A percentile compares a stretch with the other conserved stretches of the same genome.
These are phyloP conservation scores for Triticum urartu DNA, from an alignment of 176 grass and related monocot species.

Conservation along the genomic window DNA sequence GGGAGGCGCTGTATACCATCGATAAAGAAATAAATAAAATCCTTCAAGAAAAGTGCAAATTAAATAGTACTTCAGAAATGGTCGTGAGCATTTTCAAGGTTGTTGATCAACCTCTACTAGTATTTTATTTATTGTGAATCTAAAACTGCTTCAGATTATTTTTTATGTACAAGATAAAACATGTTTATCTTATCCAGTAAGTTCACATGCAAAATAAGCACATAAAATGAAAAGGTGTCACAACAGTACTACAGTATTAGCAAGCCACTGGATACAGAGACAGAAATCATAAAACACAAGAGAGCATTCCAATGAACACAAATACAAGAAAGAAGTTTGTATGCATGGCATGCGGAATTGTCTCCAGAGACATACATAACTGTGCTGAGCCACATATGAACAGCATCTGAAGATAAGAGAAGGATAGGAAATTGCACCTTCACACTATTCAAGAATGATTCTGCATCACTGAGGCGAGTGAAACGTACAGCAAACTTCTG, in stretches of 20 bases:
- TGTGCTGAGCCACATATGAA: background rate
- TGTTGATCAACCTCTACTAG: background rate
- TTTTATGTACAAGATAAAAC: background rate
- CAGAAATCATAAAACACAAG: background rate
- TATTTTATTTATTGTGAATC: background rate
- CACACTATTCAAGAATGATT: conserved; percentile 66
- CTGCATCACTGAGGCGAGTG: conserved; percentile 44
- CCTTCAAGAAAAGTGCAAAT: background rate
- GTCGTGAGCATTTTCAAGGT: background rate
- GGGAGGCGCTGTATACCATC: background rate
- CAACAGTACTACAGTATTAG: background rate
- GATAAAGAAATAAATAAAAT: conserved; percentile 5
- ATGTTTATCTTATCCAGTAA: background rate
- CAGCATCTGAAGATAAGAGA: background rate
- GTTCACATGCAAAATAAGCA: background rate
- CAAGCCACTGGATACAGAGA: background rate
- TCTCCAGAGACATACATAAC: background rate
- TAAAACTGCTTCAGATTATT: background rate
- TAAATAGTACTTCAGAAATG: background rate
- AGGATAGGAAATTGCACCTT: conserved; percentile 40
- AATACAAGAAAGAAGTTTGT: conserved; percentile 18
- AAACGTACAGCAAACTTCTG: conserved; percentile 93
- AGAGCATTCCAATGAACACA: background rate
- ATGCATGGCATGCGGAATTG: background rate
- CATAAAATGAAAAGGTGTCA: background rate